A percentile compares a stretch with the other conserved stretches of the same genome.
phyloP scores from a whole-genome alignment of 345 rosid species.

The Cardamine occulta region DNA sequence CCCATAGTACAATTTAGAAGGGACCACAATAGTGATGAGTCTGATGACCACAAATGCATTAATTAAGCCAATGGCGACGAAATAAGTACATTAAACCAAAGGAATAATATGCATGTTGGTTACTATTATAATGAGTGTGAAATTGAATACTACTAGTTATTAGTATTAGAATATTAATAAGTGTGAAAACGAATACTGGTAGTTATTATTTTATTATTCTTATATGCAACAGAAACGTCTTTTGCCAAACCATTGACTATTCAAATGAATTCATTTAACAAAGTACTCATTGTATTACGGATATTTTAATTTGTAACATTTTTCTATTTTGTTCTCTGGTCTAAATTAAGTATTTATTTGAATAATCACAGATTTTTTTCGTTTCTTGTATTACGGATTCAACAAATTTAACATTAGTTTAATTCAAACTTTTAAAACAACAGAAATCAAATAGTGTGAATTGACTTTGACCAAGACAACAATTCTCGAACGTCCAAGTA shows the following conservation, averaged over 20 bases:
- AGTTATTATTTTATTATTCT: not conserved
- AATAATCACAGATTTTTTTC: slow-evolving; percentile 1
- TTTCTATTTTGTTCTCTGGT: not conserved
- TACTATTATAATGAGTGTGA: not conserved
- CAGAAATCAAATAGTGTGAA: slow-evolving; percentile 18
- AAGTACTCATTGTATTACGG: not conserved
- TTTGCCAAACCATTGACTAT: not conserved
- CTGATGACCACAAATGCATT: not conserved
- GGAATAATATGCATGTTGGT: not conserved
- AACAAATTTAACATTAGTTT: slow-evolving; percentile 17
- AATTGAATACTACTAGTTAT: no score
- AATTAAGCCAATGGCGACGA: not conserved
- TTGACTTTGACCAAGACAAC: slow-evolving; percentile 31
- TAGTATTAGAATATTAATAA: not conserved
- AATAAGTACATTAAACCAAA: slow-evolving; percentile 2
- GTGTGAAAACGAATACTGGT: not conserved
- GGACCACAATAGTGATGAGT: slow-evolving; percentile 7
- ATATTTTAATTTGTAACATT: not conserved
- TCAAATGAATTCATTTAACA: not conserved
- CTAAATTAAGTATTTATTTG: not conserved
- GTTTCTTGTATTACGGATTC: slow-evolving; percentile 5
- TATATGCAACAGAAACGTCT: not conserved
- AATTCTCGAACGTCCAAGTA: not conserved
- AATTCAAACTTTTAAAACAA: slow-evolving; percentile 12
- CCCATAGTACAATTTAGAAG: not conserved